Conservation (phyloP, 2,329 filamentous ascomycete genomes). For the Fusarium xylarioides region DNA sequence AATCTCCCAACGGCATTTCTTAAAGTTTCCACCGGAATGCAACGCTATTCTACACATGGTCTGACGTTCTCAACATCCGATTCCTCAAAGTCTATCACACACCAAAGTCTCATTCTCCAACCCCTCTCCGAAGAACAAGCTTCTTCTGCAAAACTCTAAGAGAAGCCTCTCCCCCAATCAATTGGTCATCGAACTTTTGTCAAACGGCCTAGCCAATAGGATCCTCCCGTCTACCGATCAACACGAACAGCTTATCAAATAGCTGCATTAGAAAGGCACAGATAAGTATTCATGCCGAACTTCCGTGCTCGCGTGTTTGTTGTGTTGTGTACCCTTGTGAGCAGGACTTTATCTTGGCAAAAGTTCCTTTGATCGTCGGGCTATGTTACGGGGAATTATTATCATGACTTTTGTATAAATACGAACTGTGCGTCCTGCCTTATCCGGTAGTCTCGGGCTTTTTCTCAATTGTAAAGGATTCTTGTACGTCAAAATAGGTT, state of each 20-base stretch:
- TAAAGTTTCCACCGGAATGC: neutral
- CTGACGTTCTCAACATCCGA: neutral
- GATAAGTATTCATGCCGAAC: conserved; percentile 22
- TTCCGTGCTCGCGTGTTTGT: conserved; percentile 1
- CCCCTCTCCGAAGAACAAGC: neutral
- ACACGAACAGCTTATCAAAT: conserved; percentile 3
- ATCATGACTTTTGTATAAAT: neutral
- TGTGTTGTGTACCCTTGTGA: neutral
- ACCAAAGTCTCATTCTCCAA: neutral
- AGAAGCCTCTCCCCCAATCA: neutral
- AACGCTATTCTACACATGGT: neutral
- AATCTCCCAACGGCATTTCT: neutral
- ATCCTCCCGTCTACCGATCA: neutral
- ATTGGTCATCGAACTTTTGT: neutral
- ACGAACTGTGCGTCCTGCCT: neutral
- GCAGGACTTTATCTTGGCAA: neutral
- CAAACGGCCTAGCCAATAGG: neutral
- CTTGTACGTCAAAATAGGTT: neutral
- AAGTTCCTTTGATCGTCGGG: conserved; percentile 1
- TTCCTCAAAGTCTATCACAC: neutral
- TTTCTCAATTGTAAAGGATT: neutral
- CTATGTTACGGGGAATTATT: neutral
- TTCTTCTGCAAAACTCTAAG: neutral
- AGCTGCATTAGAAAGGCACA: conserved; percentile 27
- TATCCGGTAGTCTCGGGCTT: accelerated